Evolutionary conservation across 129 eudicot genomes (phyloP).

Genomic region (Pulicaria dysenterica): DNA sequence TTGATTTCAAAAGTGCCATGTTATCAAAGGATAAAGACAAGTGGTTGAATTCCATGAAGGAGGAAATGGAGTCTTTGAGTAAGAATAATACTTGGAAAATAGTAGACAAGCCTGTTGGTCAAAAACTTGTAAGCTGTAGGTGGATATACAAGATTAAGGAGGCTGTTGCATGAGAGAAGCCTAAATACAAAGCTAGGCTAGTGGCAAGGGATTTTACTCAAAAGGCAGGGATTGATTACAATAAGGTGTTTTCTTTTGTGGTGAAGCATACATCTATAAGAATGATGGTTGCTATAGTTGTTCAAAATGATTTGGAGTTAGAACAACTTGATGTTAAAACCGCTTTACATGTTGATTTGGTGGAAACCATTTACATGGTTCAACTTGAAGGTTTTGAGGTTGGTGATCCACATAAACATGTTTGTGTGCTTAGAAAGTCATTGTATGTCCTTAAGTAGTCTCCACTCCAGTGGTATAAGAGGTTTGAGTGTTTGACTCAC

Average conservation of each 20-base stretch:
- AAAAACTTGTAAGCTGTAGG: neutral
- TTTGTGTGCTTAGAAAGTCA: too few relatives aligned
- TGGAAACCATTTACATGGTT: neutral
- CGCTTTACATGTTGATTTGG: neutral
- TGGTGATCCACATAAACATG: too few relatives aligned
- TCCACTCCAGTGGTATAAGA: too few relatives aligned
- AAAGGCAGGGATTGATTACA: neutral
- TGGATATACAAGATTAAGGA: neutral
- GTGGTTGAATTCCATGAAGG: neutral
- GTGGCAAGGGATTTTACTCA: neutral
- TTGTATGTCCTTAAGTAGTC: too few relatives aligned
- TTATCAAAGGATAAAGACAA: neutral
- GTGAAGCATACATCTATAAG: neutral
- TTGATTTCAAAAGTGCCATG: neutral
- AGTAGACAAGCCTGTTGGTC: neutral
- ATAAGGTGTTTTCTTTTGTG: neutral
- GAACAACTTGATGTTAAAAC: neutral
- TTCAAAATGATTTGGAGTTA: neutral
- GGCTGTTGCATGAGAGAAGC: neutral
- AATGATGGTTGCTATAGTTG: neutral
- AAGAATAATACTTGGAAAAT: neutral
- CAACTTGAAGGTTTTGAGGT: neutral
- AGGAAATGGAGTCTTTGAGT: neutral
- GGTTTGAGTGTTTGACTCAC: too few relatives aligned
- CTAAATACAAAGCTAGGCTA: neutral